Evolutionary conservation across 139 green algal species (phyloP).

Genomic region (Nannochloris sp.): DNA sequence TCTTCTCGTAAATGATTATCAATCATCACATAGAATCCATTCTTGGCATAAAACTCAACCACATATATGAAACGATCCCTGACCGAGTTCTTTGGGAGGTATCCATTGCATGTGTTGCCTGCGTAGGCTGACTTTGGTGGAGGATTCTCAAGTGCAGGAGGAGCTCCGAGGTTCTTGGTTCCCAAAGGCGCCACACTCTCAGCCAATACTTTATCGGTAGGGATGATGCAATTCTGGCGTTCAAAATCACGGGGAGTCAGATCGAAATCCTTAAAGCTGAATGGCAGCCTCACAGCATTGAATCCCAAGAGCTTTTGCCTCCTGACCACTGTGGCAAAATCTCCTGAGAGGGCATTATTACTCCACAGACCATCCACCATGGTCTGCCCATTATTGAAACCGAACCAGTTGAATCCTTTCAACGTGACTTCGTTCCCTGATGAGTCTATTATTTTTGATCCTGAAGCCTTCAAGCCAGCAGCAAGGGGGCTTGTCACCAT

Average conservation of each 20-base stretch:
- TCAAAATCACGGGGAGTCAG: neutral
- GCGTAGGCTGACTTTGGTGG: neutral
- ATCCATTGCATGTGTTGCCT: neutral
- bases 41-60: conserved; percentile 36
- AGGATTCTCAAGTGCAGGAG: neutral
- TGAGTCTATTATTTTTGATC: too few relatives aligned
- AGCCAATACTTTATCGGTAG: neutral
- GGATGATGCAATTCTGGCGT: neutral
- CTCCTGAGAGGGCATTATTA: conserved; percentile 9
- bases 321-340: conserved; percentile 39
- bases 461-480: too few relatives aligned
- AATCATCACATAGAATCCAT: conserved; percentile 47
- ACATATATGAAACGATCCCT: conserved; percentile 34
- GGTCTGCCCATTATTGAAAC: conserved; percentile 11
- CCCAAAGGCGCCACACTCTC: neutral
- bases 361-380: conserved; percentile 9
- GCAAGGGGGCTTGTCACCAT: too few relatives aligned
- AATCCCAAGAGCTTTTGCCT: conserved; percentile 50
- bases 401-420: conserved; percentile 7
- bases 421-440: too few relatives aligned
- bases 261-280: conserved; percentile 27
- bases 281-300: conserved; percentile 45
- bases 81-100: neutral
- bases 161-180: neutral
- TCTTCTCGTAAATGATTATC: conserved; percentile 32